Conservation (phyloP, 2,329 filamentous ascomycete species). For the Epichloe coenophiala region DNA sequence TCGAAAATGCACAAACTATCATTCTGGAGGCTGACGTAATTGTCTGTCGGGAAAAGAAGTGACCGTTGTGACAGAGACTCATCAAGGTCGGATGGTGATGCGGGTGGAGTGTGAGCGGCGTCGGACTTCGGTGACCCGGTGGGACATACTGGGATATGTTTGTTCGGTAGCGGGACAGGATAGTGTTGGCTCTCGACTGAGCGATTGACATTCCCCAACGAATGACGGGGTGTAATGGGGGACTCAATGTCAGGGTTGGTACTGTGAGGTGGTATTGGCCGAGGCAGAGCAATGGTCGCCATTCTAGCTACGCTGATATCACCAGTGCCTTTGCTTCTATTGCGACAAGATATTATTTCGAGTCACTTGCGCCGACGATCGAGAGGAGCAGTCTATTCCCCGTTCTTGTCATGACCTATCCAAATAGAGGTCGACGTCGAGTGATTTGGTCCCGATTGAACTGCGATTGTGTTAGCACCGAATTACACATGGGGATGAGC, state of each 20-base stretch:
- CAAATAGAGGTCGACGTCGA: not conserved
- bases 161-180: constrained; percentile 57
- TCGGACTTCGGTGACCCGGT: constrained; percentile 50
- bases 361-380: not conserved
- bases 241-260: constrained; percentile 27
- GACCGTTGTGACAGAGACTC: constrained; percentile 45
- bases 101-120: constrained; percentile 47
- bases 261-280: constrained; percentile 32
- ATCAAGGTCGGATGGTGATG: constrained; percentile 48
- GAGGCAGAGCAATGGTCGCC: constrained; percentile 41
- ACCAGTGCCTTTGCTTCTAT: not conserved
- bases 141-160: constrained; percentile 82
- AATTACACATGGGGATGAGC: not conserved
- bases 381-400: not conserved
- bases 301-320: constrained; percentile 18
- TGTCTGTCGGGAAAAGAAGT: constrained; percentile 60
- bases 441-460: not conserved
- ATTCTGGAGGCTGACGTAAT: constrained; percentile 38
- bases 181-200: constrained; percentile 11
- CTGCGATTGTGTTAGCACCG: not conserved
- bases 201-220: constrained; percentile 20
- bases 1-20: constrained; percentile 53
- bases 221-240: constrained; percentile 26
- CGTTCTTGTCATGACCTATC: not conserved
- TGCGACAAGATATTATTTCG: not conserved